Evolutionary conservation across 805 yeast species (phyloP).

Genomic region (Tetrapisispora taiwanensis): DNA sequence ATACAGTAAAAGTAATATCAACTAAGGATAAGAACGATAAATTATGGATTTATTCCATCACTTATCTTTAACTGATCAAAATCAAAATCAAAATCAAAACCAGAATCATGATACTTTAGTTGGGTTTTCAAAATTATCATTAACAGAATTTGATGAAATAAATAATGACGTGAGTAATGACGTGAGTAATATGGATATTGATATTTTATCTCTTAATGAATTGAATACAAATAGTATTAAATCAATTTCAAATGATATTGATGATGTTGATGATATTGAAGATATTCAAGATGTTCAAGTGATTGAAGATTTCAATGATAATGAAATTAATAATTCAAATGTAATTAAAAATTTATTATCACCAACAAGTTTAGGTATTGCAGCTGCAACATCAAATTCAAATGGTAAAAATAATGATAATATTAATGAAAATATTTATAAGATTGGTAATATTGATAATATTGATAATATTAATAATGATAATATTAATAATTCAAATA

Average conservation of each 20-base stretch:
- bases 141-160: neutral
- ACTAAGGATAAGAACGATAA: no score
- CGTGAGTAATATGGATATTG: constrained; percentile 6
- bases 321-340: neutral
- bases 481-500: neutral
- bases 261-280: no score
- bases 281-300: neutral
- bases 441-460: neutral
- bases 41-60: constrained; percentile 1
- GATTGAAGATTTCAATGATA: constrained; percentile 2
- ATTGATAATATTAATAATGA: constrained; percentile 5
- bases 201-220: neutral
- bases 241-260: no score
- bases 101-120: neutral
- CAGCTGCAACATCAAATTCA: constrained; percentile 14
- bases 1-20: no score
- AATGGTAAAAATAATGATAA: neutral
- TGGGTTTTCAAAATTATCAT: constrained; percentile 1
- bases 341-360: constrained; percentile 17
- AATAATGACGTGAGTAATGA: neutral
- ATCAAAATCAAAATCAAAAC: neutral
- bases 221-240: no score
- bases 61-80: neutral
- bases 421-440: no score
- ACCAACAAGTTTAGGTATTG: constrained; percentile 24